These are phyloP conservation scores for Scheffersomyces amazonensis DNA, from an alignment of 805 yeast genomes.

Conservation along the genomic window DNA sequence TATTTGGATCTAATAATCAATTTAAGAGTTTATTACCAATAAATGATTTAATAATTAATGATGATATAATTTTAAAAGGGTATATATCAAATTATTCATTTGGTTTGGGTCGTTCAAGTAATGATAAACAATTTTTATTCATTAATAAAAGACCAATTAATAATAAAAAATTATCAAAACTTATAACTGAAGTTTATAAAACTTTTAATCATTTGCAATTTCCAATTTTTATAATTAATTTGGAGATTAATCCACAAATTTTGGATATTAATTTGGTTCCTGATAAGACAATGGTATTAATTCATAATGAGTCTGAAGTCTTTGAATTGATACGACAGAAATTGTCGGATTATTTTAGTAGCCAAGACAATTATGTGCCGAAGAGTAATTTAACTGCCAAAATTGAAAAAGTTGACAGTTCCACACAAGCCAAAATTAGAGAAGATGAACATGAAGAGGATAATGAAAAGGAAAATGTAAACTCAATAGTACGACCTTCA, in stretches of 20 bases:
- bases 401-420: not conserved
- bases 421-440: too few relatives aligned
- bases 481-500: not conserved
- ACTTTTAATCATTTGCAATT: constrained; percentile 67
- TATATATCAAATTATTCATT: constrained; percentile 71
- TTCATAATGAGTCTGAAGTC: constrained; percentile 64
- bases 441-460: constrained; percentile 2
- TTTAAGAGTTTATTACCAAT: constrained; percentile 56
- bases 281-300: constrained; percentile 71
- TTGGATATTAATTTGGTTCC: constrained; percentile 92
- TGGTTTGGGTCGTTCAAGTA: constrained; percentile 63
- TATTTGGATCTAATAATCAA: constrained; percentile 61
- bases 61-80: constrained; percentile 48
- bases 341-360: constrained; percentile 47
- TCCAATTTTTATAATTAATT: constrained; percentile 67
- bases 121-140: constrained; percentile 73
- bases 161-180: constrained; percentile 51
- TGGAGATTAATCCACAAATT: constrained; percentile 47
- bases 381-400: constrained; percentile 5
- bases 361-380: constrained; percentile 26
- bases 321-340: constrained; percentile 53
- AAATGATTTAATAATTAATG: constrained; percentile 32
- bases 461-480: constrained; percentile 4
- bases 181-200: constrained; percentile 72
- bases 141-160: constrained; percentile 76